A percentile compares a stretch with the other conserved stretches of the same genome.
phyloP scores from a whole-genome alignment of 345 rosid species.

The Populus deltoides region DNA sequence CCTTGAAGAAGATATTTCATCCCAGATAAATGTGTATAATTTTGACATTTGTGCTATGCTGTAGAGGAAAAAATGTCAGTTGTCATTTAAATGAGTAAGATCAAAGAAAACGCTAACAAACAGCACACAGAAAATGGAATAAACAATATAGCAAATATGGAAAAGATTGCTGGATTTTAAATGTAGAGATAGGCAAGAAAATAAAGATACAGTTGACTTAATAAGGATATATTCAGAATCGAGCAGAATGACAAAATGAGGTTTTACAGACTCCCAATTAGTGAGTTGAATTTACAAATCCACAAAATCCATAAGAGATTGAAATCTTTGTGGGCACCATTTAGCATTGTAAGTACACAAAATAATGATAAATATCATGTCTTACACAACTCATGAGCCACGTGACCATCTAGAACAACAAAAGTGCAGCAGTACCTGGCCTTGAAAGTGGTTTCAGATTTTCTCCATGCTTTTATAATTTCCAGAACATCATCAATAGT shows the following conservation, averaged over 20 bases:
- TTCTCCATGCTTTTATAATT: slow-evolving; percentile 54
- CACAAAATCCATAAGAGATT: not conserved
- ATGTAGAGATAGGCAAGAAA: not conserved
- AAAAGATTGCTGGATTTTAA: not conserved
- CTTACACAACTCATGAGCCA: not conserved
- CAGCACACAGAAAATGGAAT: not conserved
- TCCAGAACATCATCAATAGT: slow-evolving; percentile 53
- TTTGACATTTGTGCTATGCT: slow-evolving; percentile 74
- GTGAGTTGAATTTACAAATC: not conserved
- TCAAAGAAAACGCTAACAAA: not conserved
- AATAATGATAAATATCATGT: not conserved
- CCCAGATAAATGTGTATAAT: slow-evolving; percentile 71
- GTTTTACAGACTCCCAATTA: not conserved
- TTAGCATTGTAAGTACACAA: not conserved
- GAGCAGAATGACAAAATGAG: not conserved
- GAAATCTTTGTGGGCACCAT: no score
- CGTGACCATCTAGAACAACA: not conserved
- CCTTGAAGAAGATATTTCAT: slow-evolving; percentile 53
- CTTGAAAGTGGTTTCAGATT: slow-evolving; percentile 48
- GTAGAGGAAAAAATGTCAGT: slow-evolving; percentile 29
- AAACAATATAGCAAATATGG: not conserved
- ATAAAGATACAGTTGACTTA: not conserved
- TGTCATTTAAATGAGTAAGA: slow-evolving; percentile 9
- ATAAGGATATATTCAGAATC: not conserved
- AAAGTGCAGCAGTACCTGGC: slow-evolving; percentile 56